Percentiles rank a stretch among this genome's conserved stretches.
Evolutionary conservation across 2,329 filamentous ascomycete species (phyloP).

Genomic region (Scleromitrula shiraiana): DNA sequence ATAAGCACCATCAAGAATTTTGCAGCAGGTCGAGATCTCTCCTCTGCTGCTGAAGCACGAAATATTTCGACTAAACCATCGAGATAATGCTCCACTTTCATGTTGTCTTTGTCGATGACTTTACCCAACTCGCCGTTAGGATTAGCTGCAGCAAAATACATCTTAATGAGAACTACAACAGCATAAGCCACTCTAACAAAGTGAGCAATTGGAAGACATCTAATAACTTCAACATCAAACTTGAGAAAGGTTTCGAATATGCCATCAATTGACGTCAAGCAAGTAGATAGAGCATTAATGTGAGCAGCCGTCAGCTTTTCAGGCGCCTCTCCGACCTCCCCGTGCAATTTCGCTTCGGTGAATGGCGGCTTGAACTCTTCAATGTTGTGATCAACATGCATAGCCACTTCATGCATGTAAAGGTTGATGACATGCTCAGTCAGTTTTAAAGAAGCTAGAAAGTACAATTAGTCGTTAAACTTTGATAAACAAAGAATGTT

Average conservation of each 20-base stretch:
- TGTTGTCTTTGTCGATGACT: constrained; percentile 58
- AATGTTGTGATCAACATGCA: constrained; percentile 47
- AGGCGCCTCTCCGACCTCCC: constrained; percentile 11
- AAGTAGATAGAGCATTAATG: constrained; percentile 44
- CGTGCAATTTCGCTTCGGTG: constrained; percentile 25
- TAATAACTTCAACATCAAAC: constrained; percentile 39
- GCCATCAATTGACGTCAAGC: constrained; percentile 44
- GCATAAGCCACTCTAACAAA: constrained; percentile 49
- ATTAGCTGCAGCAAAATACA: constrained; percentile 52
- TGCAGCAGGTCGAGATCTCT: constrained; percentile 55
- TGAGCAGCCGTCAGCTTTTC: constrained; percentile 32
- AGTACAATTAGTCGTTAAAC: constrained; percentile 9
- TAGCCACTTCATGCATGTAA: constrained; percentile 52
- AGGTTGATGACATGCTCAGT: constrained; percentile 46
- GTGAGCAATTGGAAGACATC: constrained; percentile 41
- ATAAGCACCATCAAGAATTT: constrained; percentile 65
- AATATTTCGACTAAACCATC: constrained; percentile 64
- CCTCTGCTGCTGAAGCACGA: constrained; percentile 51
- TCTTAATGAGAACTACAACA: constrained; percentile 50
- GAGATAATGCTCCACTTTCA: constrained; percentile 59
- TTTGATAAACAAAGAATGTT: neutral
- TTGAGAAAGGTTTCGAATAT: constrained; percentile 44
- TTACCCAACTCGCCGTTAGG: constrained; percentile 59
- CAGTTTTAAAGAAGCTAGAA: constrained; percentile 39
- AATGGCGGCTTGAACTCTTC: constrained; percentile 40